phyloP scores from a whole-genome alignment of 257 asterid genomes.

The Solanum chilense region DNA sequence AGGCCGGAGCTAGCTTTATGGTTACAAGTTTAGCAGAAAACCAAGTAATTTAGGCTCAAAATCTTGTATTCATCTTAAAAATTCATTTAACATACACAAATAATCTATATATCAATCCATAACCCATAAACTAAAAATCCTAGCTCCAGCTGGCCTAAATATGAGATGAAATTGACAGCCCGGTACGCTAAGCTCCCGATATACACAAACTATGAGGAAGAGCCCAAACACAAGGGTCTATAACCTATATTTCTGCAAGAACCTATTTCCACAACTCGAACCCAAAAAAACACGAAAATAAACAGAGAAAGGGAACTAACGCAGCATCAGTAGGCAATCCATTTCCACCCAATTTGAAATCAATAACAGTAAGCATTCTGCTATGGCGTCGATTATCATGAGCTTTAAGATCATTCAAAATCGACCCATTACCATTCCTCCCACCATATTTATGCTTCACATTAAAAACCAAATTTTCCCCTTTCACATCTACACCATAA shows the following conservation, averaged over 20 bases:
- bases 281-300: not conserved
- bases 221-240: not conserved
- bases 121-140: not conserved
- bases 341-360: conserved; percentile 41
- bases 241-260: not conserved
- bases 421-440: conserved; percentile 2
- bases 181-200: not conserved
- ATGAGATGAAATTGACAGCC: not conserved
- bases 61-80: not conserved
- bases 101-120: not conserved
- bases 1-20: not conserved
- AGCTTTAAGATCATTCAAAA: conserved; percentile 19
- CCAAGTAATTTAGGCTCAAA: not conserved
- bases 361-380: conserved; percentile 33
- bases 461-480: conserved; percentile 22
- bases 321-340: conserved; percentile 39
- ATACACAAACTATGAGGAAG: not conserved
- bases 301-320: conserved; percentile 16
- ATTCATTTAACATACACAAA: not conserved
- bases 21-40: not conserved
- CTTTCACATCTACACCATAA: not conserved
- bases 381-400: conserved; percentile 38
- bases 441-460: conserved; percentile 38
- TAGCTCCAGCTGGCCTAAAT: not conserved
- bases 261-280: not conserved